A percentile compares a stretch with the other conserved stretches of the same genome.
phyloP scores from a whole-genome alignment of 164 flowering plant species.

The Macadamia integrifolia region DNA sequence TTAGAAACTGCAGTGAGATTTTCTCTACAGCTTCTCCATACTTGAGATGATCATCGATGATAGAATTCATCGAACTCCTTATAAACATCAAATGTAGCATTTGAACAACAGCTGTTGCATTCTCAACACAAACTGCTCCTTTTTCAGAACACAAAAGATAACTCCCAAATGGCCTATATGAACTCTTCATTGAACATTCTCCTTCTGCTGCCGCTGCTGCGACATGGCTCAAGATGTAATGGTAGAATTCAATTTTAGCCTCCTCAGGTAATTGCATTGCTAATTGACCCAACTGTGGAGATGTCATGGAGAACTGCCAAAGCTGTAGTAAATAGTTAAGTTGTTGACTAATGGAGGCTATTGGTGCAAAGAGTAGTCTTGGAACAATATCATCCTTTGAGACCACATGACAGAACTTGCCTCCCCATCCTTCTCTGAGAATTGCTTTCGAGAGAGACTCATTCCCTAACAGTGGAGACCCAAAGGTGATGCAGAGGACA shows the following conservation, averaged over 20 bases:
- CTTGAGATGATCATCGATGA: conserved; percentile 54
- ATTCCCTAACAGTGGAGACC: conserved; percentile 72
- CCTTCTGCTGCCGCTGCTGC: conserved; percentile 14
- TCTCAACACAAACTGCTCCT: conserved; percentile 62
- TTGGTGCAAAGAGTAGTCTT: conserved; percentile 48
- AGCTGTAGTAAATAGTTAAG: conserved; percentile 23
- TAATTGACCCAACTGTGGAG: conserved; percentile 12
- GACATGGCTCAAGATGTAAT: conserved; percentile 15
- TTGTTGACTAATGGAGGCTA: conserved; percentile 16
- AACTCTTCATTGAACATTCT: not conserved
- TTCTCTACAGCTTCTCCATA: conserved; percentile 44
- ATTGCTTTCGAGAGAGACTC: conserved; percentile 45
- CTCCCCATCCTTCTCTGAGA: conserved; percentile 51
- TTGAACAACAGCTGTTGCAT: conserved; percentile 33
- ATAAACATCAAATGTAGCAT: conserved; percentile 44
- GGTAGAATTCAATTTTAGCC: conserved; percentile 21
- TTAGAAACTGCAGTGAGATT: conserved; percentile 36
- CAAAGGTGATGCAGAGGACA: conserved; percentile 69
- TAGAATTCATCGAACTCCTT: conserved; percentile 18
- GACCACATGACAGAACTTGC: conserved; percentile 57
- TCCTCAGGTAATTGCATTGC: conserved; percentile 15
- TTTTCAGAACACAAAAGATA: conserved; percentile 50
- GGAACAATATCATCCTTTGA: conserved; percentile 59
- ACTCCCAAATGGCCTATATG: conserved; percentile 61
- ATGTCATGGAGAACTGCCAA: conserved; percentile 32